phyloP scores from a whole-genome alignment of 2,329 filamentous ascomycete genomes.

The Zarea fungicola region DNA sequence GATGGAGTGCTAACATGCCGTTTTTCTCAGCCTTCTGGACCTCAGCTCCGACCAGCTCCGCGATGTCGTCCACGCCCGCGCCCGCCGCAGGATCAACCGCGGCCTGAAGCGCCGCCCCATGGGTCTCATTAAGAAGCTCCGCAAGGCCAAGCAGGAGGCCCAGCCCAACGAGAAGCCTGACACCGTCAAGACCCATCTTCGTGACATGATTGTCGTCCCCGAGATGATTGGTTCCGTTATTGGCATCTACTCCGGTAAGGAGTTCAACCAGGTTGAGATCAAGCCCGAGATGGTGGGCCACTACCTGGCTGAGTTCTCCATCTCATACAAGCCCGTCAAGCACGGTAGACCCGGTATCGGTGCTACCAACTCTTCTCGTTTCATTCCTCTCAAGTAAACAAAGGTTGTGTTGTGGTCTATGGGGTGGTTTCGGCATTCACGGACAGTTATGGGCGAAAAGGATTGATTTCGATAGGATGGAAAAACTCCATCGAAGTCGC shows the following conservation, averaged over 20 bases:
- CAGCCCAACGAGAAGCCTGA: constrained; percentile 99
- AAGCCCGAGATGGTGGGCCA: constrained; percentile 99
- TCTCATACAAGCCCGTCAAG: constrained; percentile 99
- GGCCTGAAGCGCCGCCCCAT: constrained; percentile 99
- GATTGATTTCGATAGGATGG: constrained; percentile 49
- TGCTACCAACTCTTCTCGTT: constrained; percentile 99
- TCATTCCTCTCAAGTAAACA: constrained; percentile 99
- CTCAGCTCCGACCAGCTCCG: constrained; percentile 97
- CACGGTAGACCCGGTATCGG: constrained; percentile 99
- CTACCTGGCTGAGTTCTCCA: constrained; percentile 99
- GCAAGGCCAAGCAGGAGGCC: constrained; percentile 98
- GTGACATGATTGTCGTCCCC: constrained; percentile 99
- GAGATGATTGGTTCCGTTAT: constrained; percentile 99
- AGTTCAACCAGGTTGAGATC: constrained; percentile 99
- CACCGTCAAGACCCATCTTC: constrained; percentile 97
- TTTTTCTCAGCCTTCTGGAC: constrained; percentile 77
- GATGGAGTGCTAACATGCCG: constrained; percentile 12
- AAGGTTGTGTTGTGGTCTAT: constrained; percentile 37
- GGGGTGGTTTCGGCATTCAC: constrained; percentile 53
- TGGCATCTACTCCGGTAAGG: constrained; percentile 99
- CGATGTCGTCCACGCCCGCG: constrained; percentile 98
- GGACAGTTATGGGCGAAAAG: constrained; percentile 53
- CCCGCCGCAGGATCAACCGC: constrained; percentile 98
- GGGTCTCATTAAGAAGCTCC: constrained; percentile 99
- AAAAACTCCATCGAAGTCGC: constrained; percentile 38